Conservation (phyloP, 441 rosid genomes). For the Rhodomyrtus psidioides region DNA sequence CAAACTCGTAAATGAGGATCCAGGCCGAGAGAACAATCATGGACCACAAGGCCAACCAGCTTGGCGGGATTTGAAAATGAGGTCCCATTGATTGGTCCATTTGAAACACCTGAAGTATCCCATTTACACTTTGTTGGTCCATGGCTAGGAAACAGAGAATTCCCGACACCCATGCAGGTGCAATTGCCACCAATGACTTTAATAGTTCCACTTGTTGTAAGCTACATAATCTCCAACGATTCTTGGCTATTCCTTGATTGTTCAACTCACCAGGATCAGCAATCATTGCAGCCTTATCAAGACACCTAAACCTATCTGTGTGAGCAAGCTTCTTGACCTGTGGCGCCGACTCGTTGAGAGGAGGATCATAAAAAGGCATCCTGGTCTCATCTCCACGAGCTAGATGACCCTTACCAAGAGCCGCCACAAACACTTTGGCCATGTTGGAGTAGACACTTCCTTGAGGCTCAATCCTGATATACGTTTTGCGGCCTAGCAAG, state of each 20-base stretch:
- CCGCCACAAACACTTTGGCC: background rate
- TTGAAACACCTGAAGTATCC: slow-evolving; percentile 6
- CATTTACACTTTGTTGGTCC: slow-evolving; percentile 7
- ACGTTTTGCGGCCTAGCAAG: background rate
- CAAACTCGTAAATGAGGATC: slow-evolving; percentile 47
- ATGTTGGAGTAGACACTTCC: slow-evolving; percentile 5
- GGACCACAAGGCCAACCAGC: slow-evolving; percentile 45
- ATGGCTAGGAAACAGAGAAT: slow-evolving; percentile 1
- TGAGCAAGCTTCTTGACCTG: background rate
- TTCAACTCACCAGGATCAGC: slow-evolving; percentile 1
- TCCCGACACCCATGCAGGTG: slow-evolving; percentile 7
- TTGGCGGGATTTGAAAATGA: slow-evolving; percentile 24
- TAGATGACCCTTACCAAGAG: background rate
- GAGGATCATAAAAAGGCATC: slow-evolving; percentile 2
- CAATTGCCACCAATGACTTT: slow-evolving; percentile 2
- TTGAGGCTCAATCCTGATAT: slow-evolving; percentile 1
- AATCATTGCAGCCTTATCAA: slow-evolving; percentile 1
- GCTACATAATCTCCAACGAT: slow-evolving; percentile 1
- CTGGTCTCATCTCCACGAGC: background rate
- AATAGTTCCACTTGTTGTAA: slow-evolving; percentile 7
- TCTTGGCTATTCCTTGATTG: background rate
- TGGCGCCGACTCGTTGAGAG: background rate
- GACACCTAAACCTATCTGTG: slow-evolving; percentile 1
- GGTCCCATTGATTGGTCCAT: background rate
- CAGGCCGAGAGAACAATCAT: slow-evolving; percentile 53